Evolutionary conservation across 352 stramenopile genomes (phyloP), one percentile per base, ranked within the genome.

Genomic region (Pythium biforme): DNA sequence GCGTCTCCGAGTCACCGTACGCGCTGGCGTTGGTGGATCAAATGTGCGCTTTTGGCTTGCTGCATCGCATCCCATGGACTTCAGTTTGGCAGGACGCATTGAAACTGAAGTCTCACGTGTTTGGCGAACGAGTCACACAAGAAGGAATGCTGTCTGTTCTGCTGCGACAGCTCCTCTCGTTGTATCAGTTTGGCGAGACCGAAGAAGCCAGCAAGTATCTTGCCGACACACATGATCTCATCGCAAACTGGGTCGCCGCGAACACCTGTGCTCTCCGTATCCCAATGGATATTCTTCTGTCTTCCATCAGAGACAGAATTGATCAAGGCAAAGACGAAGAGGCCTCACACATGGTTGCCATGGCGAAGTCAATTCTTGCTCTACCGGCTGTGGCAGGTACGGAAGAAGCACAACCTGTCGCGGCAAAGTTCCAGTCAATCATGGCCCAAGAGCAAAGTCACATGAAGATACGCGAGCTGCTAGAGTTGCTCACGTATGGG

Each of bases 61-160:
- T 69, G 4, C 34, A 68, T 12, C 33, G 31, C 33, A 31, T 65
- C 25, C 65, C 69, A 55, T 92, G 83, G 83, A 70, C 80, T 17
- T 71, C 74, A 33, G 68, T 92, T 17, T 77, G 81, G 61, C 74
- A 79, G 47, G 81, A 92, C 55, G 79, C 74, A n/a, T 23, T 80
- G 27, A 83, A 88, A 53, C 59, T 92, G 22, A 88, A 92, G 69
- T 79, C 80, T 9, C 83, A 89, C 61, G 70, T 84, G 7, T 89
- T 92, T 69, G 81, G 79, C 2, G 81, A 87, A 26, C 70, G 74
- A 19, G 37, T 90, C 1, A 76, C 57, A 15, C 74, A 88, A 61
- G 74, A 92, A 41, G 64, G 58, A 23, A 85, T 92, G 23, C 59
- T 90, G 7, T 73, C 77, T 19, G 58, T 76, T 12, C 75, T 92